Evolutionary conservation across 352 stramenopile genomes (phyloP), one percentile per base, ranked within the genome.

Genomic region (Vaucheria bursata): DNA sequence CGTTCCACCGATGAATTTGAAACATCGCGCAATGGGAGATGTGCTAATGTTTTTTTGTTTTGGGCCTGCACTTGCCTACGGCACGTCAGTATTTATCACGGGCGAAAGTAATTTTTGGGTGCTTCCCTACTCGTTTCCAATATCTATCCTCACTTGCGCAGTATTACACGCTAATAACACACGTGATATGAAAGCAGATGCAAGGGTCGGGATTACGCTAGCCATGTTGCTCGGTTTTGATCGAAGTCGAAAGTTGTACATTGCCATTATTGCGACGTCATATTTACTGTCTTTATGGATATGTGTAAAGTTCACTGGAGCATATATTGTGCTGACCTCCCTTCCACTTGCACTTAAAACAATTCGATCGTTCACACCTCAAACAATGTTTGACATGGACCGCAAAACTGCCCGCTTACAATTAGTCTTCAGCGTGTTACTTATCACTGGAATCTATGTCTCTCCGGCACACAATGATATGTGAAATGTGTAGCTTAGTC

Each of bases 111-210:
- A 83, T 33, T 32, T 64, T 66, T 83, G 78, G 78, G 53, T 79
- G 39, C 40, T 84, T 18, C 78, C 78, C 0, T 81, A 78, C n/a
- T 67, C 73, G 0, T 35, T 86, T 38, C 81, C 81, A 1, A 78
- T 85, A 29, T 73, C 73, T 0, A 52, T 85, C 0, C 81, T 86
- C 3, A 85, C 79, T 12, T 78, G 85, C 49, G 81, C 73, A 4
- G 85, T 86, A 39, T 71, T 86, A 25, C 81, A 86, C 64, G 81
- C 81, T 7, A 86, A 86, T 45, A 86, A 86, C 77, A 81, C 71
- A 25, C 37, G 81, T n/a, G 81, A 85, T 39, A 86, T 86, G 40
- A 73, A 75, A 0, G 39, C 75, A 32, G 81, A 86, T 50, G 59
- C 36, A 1, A 45, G 29, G 5, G 52, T 49, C 7, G 80, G 78